Conservation (phyloP, 2,329 filamentous ascomycete genomes). For the Fusarium sp. region DNA sequence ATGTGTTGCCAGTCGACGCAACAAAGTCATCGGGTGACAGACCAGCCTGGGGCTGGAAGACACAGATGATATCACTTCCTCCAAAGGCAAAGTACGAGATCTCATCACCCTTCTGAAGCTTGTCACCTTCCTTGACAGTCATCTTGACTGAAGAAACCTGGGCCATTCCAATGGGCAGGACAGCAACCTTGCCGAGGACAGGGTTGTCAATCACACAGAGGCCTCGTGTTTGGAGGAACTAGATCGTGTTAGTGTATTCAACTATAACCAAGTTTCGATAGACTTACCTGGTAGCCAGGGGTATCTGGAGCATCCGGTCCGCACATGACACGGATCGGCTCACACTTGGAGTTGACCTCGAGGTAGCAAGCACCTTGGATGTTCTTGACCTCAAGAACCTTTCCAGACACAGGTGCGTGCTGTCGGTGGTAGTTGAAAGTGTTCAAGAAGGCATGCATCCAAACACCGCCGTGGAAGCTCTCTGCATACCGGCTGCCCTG, state of each 20-base stretch:
- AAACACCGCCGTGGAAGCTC: slow-evolving; percentile 53
- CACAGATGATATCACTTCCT: slow-evolving; percentile 55
- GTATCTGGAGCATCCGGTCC: slow-evolving; percentile 48
- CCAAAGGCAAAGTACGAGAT: slow-evolving; percentile 58
- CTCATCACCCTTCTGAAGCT: slow-evolving; percentile 54
- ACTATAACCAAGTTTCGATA: background rate
- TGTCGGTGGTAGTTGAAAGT: slow-evolving; percentile 56
- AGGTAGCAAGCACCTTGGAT: slow-evolving; percentile 54
- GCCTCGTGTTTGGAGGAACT: slow-evolving; percentile 54
- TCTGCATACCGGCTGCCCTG: slow-evolving; percentile 46
- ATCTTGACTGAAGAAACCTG: slow-evolving; percentile 55
- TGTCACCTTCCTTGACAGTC: slow-evolving; percentile 38
- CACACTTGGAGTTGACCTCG: slow-evolving; percentile 45
- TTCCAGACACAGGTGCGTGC: slow-evolving; percentile 54
- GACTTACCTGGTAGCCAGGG: slow-evolving; percentile 48
- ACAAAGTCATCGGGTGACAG: slow-evolving; percentile 32
- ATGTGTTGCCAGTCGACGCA: slow-evolving; percentile 16
- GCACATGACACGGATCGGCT: slow-evolving; percentile 29
- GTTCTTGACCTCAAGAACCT: slow-evolving; percentile 50
- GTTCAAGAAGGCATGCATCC: slow-evolving; percentile 55
- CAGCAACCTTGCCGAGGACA: slow-evolving; percentile 51
- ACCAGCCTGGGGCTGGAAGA: slow-evolving; percentile 49
- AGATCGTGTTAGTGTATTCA: background rate
- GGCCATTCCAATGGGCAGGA: slow-evolving; percentile 59
- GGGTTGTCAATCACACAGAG: slow-evolving; percentile 53